phyloP scores from a whole-genome alignment of 345 rosid species.

The Psidium friedrichsthalianum region DNA sequence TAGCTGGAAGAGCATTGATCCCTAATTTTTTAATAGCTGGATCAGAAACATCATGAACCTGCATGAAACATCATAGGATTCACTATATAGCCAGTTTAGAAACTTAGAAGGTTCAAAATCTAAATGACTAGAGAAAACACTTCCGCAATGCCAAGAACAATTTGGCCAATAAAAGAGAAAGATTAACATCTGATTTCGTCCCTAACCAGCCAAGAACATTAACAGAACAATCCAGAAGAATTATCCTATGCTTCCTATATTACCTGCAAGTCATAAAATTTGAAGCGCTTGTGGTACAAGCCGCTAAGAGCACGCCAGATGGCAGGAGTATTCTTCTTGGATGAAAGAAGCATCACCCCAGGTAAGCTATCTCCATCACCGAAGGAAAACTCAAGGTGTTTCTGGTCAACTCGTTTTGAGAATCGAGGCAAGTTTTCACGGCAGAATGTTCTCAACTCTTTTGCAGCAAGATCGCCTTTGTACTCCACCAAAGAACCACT shows the following conservation, averaged over 20 bases:
- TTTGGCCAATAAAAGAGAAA: background rate
- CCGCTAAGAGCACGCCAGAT: slow-evolving; percentile 94
- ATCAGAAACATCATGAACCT: slow-evolving; percentile 65
- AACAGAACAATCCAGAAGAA: background rate
- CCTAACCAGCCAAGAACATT: background rate
- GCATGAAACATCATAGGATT: slow-evolving; percentile 1
- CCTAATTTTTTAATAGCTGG: slow-evolving; percentile 44
- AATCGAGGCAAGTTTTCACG: slow-evolving; percentile 71
- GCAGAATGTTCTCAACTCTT: slow-evolving; percentile 55
- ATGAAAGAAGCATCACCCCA: slow-evolving; percentile 67
- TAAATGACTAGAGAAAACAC: background rate
- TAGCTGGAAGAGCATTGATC: slow-evolving; percentile 66
- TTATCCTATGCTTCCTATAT: background rate
- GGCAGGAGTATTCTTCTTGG: slow-evolving; percentile 71
- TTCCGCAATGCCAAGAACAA: background rate
- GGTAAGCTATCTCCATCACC: slow-evolving; percentile 24
- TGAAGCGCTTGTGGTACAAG: slow-evolving; percentile 46
- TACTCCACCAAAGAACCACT: slow-evolving; percentile 67
- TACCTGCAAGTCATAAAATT: slow-evolving; percentile 64
- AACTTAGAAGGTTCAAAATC: background rate
- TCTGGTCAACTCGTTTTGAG: slow-evolving; percentile 49
- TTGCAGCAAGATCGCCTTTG: slow-evolving; percentile 43
- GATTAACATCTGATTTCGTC: background rate
- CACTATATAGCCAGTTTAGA: background rate
- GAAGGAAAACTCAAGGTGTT: slow-evolving; percentile 21